Evolutionary conservation across 768 basidiomycete genomes (phyloP).

Genomic region (Coprinellus aureogranulatus): DNA sequence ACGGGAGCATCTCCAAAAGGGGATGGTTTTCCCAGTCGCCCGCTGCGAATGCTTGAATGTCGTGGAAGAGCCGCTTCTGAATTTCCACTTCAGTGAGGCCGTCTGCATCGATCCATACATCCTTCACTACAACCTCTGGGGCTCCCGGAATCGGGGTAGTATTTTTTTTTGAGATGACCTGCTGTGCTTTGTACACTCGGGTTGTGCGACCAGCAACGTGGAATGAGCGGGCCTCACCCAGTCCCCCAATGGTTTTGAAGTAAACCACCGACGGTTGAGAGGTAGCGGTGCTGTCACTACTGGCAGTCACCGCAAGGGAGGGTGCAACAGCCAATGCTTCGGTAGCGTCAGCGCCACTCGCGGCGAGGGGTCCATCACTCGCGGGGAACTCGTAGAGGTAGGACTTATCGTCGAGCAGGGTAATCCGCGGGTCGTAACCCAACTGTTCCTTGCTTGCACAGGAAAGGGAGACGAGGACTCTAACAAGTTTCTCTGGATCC

Average conservation of each 20-base stretch:
- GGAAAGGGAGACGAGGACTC: conserved; percentile 5
- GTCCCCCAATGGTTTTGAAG: not conserved
- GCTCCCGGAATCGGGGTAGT: not conserved
- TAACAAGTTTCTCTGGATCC: not conserved
- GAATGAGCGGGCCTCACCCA: not conserved
- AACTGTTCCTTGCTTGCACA: not conserved
- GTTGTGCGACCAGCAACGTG: not conserved
- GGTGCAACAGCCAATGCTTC: too few species aligned
- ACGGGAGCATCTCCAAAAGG: not conserved
- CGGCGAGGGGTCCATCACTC: not conserved
- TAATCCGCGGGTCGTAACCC: not conserved
- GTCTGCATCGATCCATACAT: not conserved
- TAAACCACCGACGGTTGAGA: not conserved
- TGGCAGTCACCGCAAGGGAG: too few species aligned
- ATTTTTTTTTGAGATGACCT: not conserved
- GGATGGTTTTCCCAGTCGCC: not conserved
- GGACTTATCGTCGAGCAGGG: not conserved
- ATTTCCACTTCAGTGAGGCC: not conserved
- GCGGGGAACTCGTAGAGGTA: not conserved
- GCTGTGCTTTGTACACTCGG: not conserved
- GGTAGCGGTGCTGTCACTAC: too few species aligned
- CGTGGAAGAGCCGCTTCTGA: not conserved
- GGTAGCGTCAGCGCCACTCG: not conserved
- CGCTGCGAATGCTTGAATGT: not conserved
- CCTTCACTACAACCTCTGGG: conserved; percentile 2